Evolutionary conservation across 768 basidiomycete genomes (phyloP).

Genomic region (Auriscalpium vulgare): DNA sequence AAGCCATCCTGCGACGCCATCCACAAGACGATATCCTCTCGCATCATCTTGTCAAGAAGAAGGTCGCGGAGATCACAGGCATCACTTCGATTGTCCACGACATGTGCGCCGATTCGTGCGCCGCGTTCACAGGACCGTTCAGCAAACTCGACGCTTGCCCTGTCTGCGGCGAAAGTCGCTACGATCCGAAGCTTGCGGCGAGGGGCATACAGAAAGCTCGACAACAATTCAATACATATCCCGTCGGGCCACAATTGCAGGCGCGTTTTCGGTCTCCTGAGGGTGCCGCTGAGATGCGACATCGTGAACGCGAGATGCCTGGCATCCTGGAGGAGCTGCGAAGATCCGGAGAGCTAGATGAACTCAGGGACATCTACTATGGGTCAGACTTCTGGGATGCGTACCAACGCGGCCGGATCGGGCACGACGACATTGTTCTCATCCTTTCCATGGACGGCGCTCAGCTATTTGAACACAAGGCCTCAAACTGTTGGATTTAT

Average conservation of each 20-base stretch:
- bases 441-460: slow-evolving; percentile 22
- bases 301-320: not conserved
- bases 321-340: not conserved
- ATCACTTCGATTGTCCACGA: not conserved
- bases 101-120: not conserved
- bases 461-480: slow-evolving; percentile 23
- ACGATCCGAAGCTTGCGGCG: not conserved
- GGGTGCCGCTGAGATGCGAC: not conserved
- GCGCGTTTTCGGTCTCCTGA: not conserved
- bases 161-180: not conserved
- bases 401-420: not conserved
- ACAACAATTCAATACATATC: not conserved
- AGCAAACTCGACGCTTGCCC: not conserved
- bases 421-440: slow-evolving; percentile 7
- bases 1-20: not conserved
- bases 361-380: not conserved
- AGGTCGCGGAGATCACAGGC: not conserved
- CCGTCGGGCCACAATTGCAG: not conserved
- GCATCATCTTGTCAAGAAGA: not conserved
- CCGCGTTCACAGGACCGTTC: not conserved
- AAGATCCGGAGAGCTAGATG: not conserved
- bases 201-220: not conserved
- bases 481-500: slow-evolving; percentile 28
- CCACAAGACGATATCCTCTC: not conserved
- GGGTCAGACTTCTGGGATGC: not conserved